phyloP scores from a whole-genome alignment of 345 rosid species.

The sweet orange (Citrus sinensis) region DVS_A1.0 CM039169.1:22844001-22844500 shows the following conservation, averaged over 20 bases:
- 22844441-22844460: background rate
- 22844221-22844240: slow-evolving; percentile 9
- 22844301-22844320: too few species aligned
- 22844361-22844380: background rate
- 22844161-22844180: background rate
- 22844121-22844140: slow-evolving; percentile 8
- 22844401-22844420: background rate
- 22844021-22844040: background rate
- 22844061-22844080: slow-evolving; percentile 3
- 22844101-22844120: background rate
- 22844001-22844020: slow-evolving; percentile 2
- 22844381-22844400: background rate
- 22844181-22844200: background rate
- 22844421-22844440: background rate
- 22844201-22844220: background rate
- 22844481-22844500: slow-evolving; percentile 2
- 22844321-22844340: too few species aligned
- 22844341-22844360: background rate
- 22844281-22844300: background rate
- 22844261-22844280: background rate
- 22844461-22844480: background rate
- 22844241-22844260: background rate
- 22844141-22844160: background rate
- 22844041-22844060: slow-evolving; percentile 15
- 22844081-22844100: background rate